Conservation (phyloP, 192 early-diverging fungal species). For the Gamsiella multidivaricata region DNA sequence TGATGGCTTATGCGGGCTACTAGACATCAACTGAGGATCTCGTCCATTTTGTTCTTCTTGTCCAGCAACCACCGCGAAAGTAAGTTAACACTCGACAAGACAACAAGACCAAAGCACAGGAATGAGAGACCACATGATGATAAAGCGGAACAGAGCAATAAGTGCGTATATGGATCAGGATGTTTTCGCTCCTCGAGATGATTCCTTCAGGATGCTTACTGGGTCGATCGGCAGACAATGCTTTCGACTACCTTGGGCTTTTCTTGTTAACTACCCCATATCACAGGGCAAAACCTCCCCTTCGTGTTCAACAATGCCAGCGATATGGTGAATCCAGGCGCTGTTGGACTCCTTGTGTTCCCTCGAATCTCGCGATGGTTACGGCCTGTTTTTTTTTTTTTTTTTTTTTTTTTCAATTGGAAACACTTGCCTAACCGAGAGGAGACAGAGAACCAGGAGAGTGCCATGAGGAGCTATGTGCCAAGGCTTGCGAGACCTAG, state of each 20-base stretch:
- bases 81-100: neutral
- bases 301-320: neutral
- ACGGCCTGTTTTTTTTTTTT: neutral
- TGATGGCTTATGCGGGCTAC: no score
- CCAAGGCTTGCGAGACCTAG: no score
- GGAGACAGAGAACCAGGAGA: neutral
- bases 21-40: neutral
- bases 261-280: neutral
- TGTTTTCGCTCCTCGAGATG: neutral
- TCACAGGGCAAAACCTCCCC: slow-evolving; percentile 1
- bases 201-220: neutral
- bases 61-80: neutral
- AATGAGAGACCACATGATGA: slow-evolving; percentile 30
- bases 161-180: slow-evolving; percentile 21
- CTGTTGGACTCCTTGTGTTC: neutral
- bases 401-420: no score
- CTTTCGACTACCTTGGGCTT: no score
- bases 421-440: neutral
- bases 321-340: neutral
- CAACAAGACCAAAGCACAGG: neutral
- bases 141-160: slow-evolving; percentile 31
- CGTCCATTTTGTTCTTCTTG: neutral
- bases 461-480: neutral
- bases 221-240: no score
- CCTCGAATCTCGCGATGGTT: neutral